phyloP scores from a whole-genome alignment of 805 yeast genomes.

The Yamadazyma philogaea region DNA sequence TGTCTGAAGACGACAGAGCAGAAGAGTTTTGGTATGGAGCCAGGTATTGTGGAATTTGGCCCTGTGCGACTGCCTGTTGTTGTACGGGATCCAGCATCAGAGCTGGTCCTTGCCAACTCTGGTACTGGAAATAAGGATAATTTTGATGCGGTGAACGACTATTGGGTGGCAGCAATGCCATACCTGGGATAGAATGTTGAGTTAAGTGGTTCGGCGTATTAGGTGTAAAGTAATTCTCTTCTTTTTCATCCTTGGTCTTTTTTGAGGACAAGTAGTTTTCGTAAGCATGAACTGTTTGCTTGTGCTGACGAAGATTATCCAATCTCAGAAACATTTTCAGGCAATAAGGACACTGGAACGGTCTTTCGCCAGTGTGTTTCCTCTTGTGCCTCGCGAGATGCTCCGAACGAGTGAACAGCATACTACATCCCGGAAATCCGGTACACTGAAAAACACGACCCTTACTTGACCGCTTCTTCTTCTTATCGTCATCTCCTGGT shows the following conservation, averaged over 20 bases:
- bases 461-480: constrained; percentile 41
- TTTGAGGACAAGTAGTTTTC: constrained; percentile 24
- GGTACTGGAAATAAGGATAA: constrained; percentile 15
- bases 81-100: background rate
- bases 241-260: constrained; percentile 13
- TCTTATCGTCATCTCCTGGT: background rate
- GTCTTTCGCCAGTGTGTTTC: constrained; percentile 93
- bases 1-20: background rate
- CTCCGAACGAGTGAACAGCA: constrained; percentile 89
- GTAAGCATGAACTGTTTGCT: constrained; percentile 63
- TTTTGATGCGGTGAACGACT: constrained; percentile 22
- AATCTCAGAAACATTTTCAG: constrained; percentile 74
- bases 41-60: background rate
- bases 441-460: constrained; percentile 78
- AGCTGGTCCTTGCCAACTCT: background rate
- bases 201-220: constrained; percentile 9
- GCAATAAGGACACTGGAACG: constrained; percentile 84
- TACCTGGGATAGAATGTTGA: background rate
- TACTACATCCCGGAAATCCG: constrained; percentile 80
- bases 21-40: background rate
- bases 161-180: constrained; percentile 26
- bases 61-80: background rate
- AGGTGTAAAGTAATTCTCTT: constrained; percentile 6
- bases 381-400: constrained; percentile 90
- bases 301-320: constrained; percentile 88